These are phyloP conservation scores for Tagetes erecta DNA, from an alignment of 129 eudicot genomes.

Conservation along the genomic window DNA sequence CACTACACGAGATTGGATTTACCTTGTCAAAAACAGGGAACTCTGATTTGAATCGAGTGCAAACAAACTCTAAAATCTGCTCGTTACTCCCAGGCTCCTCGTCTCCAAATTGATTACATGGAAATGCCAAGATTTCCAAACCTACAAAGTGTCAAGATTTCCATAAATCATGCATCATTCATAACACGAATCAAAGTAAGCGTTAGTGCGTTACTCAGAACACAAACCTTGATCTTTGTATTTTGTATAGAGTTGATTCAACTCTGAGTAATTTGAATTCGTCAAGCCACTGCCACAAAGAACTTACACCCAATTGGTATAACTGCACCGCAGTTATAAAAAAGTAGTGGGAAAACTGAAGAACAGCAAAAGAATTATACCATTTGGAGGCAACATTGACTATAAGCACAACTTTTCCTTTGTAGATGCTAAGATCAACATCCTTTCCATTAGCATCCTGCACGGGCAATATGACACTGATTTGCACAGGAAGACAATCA, in stretches of 20 bases:
- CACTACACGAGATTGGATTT: slow-evolving; percentile 3
- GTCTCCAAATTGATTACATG: slow-evolving; percentile 90
- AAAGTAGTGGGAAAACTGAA: neutral
- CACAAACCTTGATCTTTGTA: slow-evolving; percentile 77
- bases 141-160: slow-evolving; percentile 35
- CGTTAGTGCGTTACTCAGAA: neutral
- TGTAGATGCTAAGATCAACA: slow-evolving; percentile 50
- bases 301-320: neutral
- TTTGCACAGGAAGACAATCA: neutral
- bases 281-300: slow-evolving; percentile 73
- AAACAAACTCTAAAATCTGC: slow-evolving; percentile 72
- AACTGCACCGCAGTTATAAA: neutral
- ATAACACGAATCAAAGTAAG: slow-evolving; percentile 3
- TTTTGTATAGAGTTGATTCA: slow-evolving; percentile 65
- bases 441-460: slow-evolving; percentile 55
- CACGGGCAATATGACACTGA: neutral
- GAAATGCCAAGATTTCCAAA: slow-evolving; percentile 84
- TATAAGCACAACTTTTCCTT: slow-evolving; percentile 60
- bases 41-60: slow-evolving; percentile 86
- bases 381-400: slow-evolving; percentile 73
- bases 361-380: slow-evolving; percentile 24
- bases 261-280: slow-evolving; percentile 77
- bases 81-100: slow-evolving; percentile 88
- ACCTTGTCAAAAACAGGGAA: slow-evolving; percentile 84
- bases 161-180: neutral